phyloP scores from a whole-genome alignment of 2,329 filamentous ascomycete species.

The Didymella pomorum region DNA sequence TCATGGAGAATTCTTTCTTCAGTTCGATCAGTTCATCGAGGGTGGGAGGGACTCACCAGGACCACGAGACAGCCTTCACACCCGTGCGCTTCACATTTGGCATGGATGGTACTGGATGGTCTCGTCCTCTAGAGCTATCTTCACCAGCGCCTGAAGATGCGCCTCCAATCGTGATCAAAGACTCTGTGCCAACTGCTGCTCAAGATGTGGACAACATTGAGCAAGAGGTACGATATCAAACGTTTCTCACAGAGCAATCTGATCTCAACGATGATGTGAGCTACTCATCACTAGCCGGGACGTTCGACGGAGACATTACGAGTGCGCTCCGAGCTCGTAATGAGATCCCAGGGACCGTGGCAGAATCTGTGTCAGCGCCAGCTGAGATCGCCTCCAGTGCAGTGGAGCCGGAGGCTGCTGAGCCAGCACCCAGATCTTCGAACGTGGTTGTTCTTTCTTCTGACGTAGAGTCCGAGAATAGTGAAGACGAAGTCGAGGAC shows the following conservation, averaged over 20 bases:
- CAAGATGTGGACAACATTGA: not conserved
- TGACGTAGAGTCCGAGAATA: constrained; percentile 2
- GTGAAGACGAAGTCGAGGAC: not conserved
- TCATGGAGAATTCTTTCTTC: constrained; percentile 45
- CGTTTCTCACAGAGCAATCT: not conserved
- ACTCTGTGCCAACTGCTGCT: not conserved
- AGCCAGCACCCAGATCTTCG: not conserved
- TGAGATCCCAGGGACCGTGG: not conserved
- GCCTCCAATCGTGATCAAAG: constrained; percentile 6
- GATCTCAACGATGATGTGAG: not conserved
- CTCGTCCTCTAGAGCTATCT: constrained; percentile 26
- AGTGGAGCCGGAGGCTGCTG: too few relatives aligned
- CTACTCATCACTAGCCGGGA: not conserved
- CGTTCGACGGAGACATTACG: not conserved
- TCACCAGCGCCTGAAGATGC: constrained; percentile 26
- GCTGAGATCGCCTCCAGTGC: not conserved
- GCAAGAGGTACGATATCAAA: not conserved
- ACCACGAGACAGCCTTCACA: constrained; percentile 48
- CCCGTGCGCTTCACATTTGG: constrained; percentile 49
- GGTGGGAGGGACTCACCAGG: constrained; percentile 32
- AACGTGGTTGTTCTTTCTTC: constrained; percentile 4
- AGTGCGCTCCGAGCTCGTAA: not conserved
- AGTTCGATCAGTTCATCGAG: constrained; percentile 43
- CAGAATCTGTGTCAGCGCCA: not conserved
- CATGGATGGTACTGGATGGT: constrained; percentile 42